phyloP scores from a whole-genome alignment of 2,329 filamentous ascomycete genomes.

The Pseudogymnoascus pannorum region DNA sequence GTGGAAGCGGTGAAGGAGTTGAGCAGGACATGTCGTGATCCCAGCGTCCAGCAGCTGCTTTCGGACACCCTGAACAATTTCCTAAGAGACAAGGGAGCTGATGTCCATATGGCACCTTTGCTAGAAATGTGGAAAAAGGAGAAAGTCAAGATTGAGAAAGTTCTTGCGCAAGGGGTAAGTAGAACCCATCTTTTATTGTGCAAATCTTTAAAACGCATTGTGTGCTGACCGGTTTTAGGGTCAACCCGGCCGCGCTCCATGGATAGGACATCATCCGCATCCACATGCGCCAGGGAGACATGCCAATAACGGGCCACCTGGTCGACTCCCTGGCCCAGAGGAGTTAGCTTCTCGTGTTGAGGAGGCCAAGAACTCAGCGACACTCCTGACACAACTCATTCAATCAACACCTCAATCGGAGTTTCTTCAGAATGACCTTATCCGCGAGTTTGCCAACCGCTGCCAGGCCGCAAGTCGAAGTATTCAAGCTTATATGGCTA shows the following conservation, averaged over 20 bases:
- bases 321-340: slow-evolving; percentile 53
- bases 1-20: slow-evolving; percentile 67
- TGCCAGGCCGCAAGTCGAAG: slow-evolving; percentile 74
- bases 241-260: background rate
- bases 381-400: slow-evolving; percentile 84
- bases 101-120: slow-evolving; percentile 65
- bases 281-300: background rate
- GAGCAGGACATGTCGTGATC: slow-evolving; percentile 62
- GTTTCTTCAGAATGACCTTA: slow-evolving; percentile 74
- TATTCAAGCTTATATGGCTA: slow-evolving; percentile 79
- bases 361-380: slow-evolving; percentile 84
- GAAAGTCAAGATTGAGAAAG: slow-evolving; percentile 54
- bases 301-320: slow-evolving; percentile 2
- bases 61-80: slow-evolving; percentile 80
- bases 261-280: slow-evolving; percentile 2
- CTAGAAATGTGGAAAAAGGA: slow-evolving; percentile 86
- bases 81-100: slow-evolving; percentile 61
- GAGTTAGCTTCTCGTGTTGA: slow-evolving; percentile 80
- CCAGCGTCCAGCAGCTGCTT: slow-evolving; percentile 74
- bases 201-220: background rate
- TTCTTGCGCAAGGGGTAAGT: slow-evolving; percentile 29
- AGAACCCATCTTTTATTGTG: background rate
- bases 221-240: background rate
- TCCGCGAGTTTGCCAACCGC: slow-evolving; percentile 84
- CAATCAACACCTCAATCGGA: slow-evolving; percentile 75